Conservation (phyloP, 495 filamentous ascomycete species). For the Annulohypoxylon moriforme region DNA sequence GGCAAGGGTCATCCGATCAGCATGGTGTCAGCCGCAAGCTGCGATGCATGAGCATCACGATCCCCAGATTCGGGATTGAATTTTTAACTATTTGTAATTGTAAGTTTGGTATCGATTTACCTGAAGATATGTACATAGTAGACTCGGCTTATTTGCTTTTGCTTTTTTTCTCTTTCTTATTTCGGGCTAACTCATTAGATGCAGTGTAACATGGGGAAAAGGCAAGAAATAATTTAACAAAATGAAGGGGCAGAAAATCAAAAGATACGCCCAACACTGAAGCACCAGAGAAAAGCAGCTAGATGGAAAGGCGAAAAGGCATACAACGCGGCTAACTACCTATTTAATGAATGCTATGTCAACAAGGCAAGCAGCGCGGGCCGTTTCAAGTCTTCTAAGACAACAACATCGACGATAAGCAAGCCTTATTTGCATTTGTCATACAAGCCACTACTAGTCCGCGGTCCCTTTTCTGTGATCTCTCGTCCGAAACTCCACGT, state of each 20-base stretch:
- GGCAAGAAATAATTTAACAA: background rate
- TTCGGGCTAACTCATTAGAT: background rate
- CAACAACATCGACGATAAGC: slow-evolving; percentile 20
- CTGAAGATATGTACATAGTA: background rate
- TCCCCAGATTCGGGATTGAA: background rate
- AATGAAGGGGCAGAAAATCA: background rate
- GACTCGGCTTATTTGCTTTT: background rate
- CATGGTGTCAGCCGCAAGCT: slow-evolving; percentile 20
- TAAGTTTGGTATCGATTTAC: background rate
- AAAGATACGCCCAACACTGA: background rate
- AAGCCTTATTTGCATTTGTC: slow-evolving; percentile 37
- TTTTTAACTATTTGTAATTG: background rate
- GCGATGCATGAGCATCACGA: slow-evolving; percentile 8
- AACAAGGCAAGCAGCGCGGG: slow-evolving; percentile 32
- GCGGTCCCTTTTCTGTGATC: slow-evolving; percentile 32
- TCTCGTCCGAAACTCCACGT: slow-evolving; percentile 33
- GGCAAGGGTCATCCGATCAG: slow-evolving; percentile 22
- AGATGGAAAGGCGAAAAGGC: slow-evolving; percentile 8
- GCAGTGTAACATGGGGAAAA: background rate
- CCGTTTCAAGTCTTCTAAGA: slow-evolving; percentile 34
- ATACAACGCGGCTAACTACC: slow-evolving; percentile 27
- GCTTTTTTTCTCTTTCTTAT: background rate
- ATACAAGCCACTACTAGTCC: slow-evolving; percentile 36
- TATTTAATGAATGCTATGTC: slow-evolving; percentile 42
- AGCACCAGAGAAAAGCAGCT: background rate